Percentiles rank a stretch among this genome's conserved stretches.
These are phyloP conservation scores for Hypoxylon sp. DNA, from an alignment of 2,329 filamentous ascomycete genomes.

Conservation along the genomic window DNA sequence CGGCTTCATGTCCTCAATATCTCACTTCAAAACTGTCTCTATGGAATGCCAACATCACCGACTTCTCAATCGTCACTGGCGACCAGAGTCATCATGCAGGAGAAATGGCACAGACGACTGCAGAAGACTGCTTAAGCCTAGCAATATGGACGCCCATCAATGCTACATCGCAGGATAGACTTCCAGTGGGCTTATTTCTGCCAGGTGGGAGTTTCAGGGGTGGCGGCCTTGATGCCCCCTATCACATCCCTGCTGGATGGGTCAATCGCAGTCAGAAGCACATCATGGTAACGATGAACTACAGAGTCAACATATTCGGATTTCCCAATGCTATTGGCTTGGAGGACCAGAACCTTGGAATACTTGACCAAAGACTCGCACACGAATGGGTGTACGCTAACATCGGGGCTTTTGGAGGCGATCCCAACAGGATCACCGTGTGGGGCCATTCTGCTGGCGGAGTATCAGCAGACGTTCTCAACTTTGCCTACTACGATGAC, in stretches of 20 bases:
- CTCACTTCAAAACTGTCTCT: conserved; percentile 49
- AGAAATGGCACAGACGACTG: conserved; percentile 49
- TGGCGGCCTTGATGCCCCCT: conserved; percentile 47
- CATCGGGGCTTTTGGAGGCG: conserved; percentile 57
- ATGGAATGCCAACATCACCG: conserved; percentile 50
- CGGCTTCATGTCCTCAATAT: conserved; percentile 54
- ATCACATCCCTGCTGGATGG: conserved; percentile 49
- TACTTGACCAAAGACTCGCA: conserved; percentile 56
- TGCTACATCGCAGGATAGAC: conserved; percentile 38
- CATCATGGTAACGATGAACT: conserved; percentile 57
- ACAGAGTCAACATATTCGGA: conserved; percentile 58
- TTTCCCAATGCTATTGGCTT: conserved; percentile 55
- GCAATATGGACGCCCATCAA: conserved; percentile 55
- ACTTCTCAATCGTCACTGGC: conserved; percentile 44
- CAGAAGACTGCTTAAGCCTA: conserved; percentile 57
- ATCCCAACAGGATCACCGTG: conserved; percentile 44
- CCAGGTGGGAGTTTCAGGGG: conserved; percentile 50
- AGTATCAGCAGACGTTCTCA: conserved; percentile 47
- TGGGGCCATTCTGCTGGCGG: conserved; percentile 51
- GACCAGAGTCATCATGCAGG: conserved; percentile 45
- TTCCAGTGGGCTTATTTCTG: conserved; percentile 50
- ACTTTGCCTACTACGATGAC: conserved; percentile 46
- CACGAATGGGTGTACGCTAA: conserved; percentile 57
- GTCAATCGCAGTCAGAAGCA: conserved; percentile 50
- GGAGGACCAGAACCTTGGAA: conserved; percentile 53